Percentiles rank a stretch among this genome's conserved stretches.
Conservation (phyloP, 108 stramenopile species). For the Mediolabrus comicus region DNA sequence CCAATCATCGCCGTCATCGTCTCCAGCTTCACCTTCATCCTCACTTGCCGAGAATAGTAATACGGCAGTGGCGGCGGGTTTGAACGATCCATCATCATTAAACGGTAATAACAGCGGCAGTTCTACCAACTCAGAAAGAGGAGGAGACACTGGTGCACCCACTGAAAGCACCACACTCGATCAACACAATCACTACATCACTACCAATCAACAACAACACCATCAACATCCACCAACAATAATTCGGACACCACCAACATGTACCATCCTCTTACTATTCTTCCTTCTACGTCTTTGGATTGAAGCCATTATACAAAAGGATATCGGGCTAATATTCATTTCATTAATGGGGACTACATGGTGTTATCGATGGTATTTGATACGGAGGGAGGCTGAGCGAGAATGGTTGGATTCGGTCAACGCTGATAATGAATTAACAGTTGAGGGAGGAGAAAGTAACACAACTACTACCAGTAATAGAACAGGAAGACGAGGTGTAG, state of each 20-base stretch:
- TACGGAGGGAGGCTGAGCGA: conserved; percentile 71
- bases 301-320: conserved; percentile 64
- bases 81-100: not conserved
- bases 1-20: not conserved
- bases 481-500: not conserved
- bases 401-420: conserved; percentile 59
- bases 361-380: conserved; percentile 65
- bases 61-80: not conserved
- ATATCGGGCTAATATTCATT: conserved; percentile 61
- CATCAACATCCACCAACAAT: not conserved
- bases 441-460: not conserved
- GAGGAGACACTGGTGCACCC: not conserved
- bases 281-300: conserved; percentile 83
- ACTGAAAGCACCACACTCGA: not conserved
- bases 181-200: not conserved
- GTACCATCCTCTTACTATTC: conserved; percentile 64
- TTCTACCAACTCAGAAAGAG: not conserved
- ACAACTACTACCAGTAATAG: not conserved
- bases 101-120: not conserved
- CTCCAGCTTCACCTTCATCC: not conserved
- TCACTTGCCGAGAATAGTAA: not conserved
- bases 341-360: conserved; percentile 70
- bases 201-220: not conserved
- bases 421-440: conserved; percentile 25
- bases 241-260: conserved; percentile 23